Evolutionary conservation across 306 rosid genomes (phyloP).

Genomic region (Macrotyloma uniflorum): DNA sequence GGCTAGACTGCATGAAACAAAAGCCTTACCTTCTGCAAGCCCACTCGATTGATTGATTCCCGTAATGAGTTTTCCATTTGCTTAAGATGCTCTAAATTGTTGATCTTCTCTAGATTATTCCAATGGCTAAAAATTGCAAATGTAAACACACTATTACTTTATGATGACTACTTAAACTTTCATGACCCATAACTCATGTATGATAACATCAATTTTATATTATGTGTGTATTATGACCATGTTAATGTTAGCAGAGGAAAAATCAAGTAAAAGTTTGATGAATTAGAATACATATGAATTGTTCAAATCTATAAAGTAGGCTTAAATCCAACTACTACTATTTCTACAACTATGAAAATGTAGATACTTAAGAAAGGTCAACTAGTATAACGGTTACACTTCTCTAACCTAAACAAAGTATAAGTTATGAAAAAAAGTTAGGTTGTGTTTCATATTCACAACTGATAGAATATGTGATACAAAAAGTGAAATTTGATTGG

Average conservation of each 20-base stretch:
- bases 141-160: slow-evolving; percentile 33
- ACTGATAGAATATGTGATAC: neutral
- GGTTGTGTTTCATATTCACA: neutral
- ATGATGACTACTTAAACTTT: slow-evolving; percentile 13
- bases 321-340: neutral
- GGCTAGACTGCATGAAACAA: slow-evolving; percentile 19
- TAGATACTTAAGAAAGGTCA: neutral
- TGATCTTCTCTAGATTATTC: slow-evolving; percentile 63
- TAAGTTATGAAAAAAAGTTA: neutral
- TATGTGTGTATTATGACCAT: neutral
- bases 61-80: slow-evolving; percentile 71
- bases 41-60: slow-evolving; percentile 60
- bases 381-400: neutral
- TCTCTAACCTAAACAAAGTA: neutral
- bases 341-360: neutral
- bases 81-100: slow-evolving; percentile 60
- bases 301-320: slow-evolving; percentile 19
- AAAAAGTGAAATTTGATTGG: neutral
- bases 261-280: neutral
- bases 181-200: slow-evolving; percentile 9
- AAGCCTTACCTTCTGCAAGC: slow-evolving; percentile 56
- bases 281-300: neutral
- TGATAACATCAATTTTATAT: neutral
- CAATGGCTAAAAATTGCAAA: slow-evolving; percentile 59
- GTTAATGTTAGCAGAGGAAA: neutral